These are phyloP conservation scores for Penicillium pulvis DNA, from an alignment of 495 filamentous ascomycete genomes.

Conservation along the genomic window DNA sequence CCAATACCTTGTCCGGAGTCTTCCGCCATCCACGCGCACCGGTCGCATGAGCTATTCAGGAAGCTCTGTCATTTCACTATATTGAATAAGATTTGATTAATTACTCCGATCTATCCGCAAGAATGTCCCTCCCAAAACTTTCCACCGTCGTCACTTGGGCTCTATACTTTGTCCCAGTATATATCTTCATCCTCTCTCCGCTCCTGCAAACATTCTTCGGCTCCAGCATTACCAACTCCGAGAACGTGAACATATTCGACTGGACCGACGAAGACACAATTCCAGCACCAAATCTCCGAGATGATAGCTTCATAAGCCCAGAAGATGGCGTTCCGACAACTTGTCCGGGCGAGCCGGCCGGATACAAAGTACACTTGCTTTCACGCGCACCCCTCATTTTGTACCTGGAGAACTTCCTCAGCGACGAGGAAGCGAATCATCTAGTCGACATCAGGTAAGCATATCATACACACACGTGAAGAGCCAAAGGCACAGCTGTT, in stretches of 20 bases:
- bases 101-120: conserved; percentile 2
- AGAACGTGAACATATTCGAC: conserved; percentile 21
- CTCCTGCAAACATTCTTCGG: conserved; percentile 20
- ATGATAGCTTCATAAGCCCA: conserved; percentile 37
- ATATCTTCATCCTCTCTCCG: conserved; percentile 38
- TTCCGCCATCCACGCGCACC: not conserved
- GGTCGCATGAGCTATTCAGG: conserved; percentile 1
- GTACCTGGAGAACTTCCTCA: conserved; percentile 59
- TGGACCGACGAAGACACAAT: conserved; percentile 15
- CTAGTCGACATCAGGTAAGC: conserved; percentile 52
- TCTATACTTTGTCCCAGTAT: conserved; percentile 45
- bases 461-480: no score
- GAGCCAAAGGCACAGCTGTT: no score
- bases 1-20: not conserved
- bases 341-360: conserved; percentile 31
- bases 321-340: conserved; percentile 30
- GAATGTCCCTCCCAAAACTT: conserved; percentile 30
- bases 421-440: conserved; percentile 48
- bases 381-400: conserved; percentile 54
- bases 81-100: conserved; percentile 4
- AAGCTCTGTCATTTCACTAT: not conserved
- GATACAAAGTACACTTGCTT: conserved; percentile 46
- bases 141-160: conserved; percentile 38
- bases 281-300: conserved; percentile 31
- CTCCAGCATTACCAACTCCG: conserved; percentile 8